These are phyloP conservation scores for Salicornia ramosissima DNA, from an alignment of 148 eudicot species.

Conservation along the genomic window DNA sequence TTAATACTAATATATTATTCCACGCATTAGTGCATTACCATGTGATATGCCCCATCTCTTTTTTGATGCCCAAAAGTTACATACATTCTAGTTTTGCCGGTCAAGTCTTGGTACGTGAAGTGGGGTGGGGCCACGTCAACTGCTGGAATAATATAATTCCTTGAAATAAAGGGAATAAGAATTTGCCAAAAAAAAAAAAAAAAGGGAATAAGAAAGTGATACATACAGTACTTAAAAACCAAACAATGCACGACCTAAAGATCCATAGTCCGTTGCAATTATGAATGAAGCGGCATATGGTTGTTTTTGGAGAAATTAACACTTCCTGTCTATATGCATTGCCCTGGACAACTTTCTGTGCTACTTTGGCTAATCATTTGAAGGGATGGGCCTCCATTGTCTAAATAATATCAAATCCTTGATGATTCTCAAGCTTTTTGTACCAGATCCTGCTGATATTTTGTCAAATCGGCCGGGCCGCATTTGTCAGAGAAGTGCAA, in stretches of 20 bases:
- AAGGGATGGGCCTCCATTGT: slow-evolving; percentile 33
- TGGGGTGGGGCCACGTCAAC: slow-evolving; percentile 16
- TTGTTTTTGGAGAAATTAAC: slow-evolving; percentile 10
- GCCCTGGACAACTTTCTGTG: slow-evolving; percentile 22
- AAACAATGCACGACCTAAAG: background rate
- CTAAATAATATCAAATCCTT: slow-evolving; percentile 16
- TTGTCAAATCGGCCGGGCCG: too few relatives aligned
- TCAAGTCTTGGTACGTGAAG: slow-evolving; percentile 1
- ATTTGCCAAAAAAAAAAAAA: background rate
- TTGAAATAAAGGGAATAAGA: background rate
- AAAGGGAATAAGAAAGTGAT: background rate
- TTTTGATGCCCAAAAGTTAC: background rate
- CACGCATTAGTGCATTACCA: slow-evolving; percentile 15
- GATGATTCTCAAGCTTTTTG: background rate
- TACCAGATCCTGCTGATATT: background rate
- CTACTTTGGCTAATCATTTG: slow-evolving; percentile 26
- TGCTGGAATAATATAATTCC: slow-evolving; percentile 15
- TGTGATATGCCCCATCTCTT: slow-evolving; percentile 21
- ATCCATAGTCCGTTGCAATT: background rate
- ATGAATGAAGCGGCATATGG: background rate
- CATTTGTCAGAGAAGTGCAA: too few relatives aligned
- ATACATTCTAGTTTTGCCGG: slow-evolving; percentile 15
- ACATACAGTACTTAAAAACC: too few relatives aligned
- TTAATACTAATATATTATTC: too few relatives aligned
- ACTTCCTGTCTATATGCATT: slow-evolving; percentile 25